These are phyloP conservation scores for Gastrolobium villosum DNA, from an alignment of 306 rosid genomes.

Conservation along the genomic window DNA sequence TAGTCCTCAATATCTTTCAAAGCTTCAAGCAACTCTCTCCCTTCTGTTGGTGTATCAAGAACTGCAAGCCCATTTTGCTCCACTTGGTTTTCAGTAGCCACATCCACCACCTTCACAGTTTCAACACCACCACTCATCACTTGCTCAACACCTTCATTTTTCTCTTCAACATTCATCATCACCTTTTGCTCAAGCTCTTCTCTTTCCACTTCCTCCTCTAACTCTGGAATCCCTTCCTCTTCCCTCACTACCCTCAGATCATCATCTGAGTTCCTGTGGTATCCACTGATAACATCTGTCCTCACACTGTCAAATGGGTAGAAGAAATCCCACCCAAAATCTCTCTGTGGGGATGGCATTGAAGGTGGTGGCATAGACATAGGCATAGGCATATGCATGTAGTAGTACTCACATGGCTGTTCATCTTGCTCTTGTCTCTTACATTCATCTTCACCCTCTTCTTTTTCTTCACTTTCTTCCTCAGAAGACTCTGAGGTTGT, in stretches of 20 bases:
- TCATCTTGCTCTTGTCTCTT: conserved; percentile 52
- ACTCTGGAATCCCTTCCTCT: conserved; percentile 98
- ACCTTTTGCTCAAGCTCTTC: conserved; percentile 59
- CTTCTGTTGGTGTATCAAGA: conserved; percentile 77
- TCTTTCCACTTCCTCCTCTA: conserved; percentile 79
- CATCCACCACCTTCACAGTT: conserved; percentile 55
- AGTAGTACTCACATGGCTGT: conserved; percentile 67
- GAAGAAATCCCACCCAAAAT: conserved; percentile 96
- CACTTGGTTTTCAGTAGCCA: conserved; percentile 51
- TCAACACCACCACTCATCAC: conserved; percentile 60
- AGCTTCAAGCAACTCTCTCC: conserved; percentile 94
- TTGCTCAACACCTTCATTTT: conserved; percentile 45
- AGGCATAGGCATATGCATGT: conserved; percentile 82
- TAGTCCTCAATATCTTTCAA: conserved; percentile 83
- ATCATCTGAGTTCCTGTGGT: conserved; percentile 70
- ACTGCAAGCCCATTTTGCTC: conserved; percentile 70
- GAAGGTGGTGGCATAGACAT: conserved; percentile 63
- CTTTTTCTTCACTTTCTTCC: conserved; percentile 67
- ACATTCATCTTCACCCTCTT: conserved; percentile 37
- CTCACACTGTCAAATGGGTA: conserved; percentile 84
- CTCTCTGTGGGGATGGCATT: conserved; percentile 84
- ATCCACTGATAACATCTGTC: conserved; percentile 69
- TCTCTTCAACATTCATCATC: conserved; percentile 55
- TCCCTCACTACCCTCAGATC: conserved; percentile 90
- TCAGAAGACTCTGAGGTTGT: conserved; percentile 70